phyloP scores from a whole-genome alignment of 2,329 filamentous ascomycete species.

The Aspergillus piperis region DNA sequence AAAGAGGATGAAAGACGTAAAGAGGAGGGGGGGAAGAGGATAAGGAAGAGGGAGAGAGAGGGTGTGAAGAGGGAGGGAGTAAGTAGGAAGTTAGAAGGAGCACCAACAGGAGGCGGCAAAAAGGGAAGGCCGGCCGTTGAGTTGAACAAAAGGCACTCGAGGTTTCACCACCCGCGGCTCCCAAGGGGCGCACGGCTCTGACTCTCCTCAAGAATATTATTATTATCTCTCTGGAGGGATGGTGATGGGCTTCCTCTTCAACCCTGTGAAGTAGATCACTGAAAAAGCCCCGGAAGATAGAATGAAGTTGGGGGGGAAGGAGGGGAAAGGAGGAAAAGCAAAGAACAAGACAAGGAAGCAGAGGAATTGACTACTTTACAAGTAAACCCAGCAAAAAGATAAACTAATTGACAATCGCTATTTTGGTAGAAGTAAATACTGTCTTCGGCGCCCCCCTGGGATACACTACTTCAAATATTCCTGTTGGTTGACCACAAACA shows the following conservation, averaged over 20 bases:
- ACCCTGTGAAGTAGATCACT: too few species aligned
- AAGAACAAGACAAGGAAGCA: too few species aligned
- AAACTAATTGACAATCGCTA: too few species aligned
- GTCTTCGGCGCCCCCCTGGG: neutral
- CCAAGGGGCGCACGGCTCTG: neutral
- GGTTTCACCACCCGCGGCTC: constrained; percentile 5
- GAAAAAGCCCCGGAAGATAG: too few species aligned
- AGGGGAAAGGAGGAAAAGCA: too few species aligned
- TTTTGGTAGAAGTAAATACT: neutral
- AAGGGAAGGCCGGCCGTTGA: neutral
- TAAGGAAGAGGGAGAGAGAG: constrained; percentile 13
- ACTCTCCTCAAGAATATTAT: neutral
- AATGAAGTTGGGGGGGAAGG: too few species aligned
- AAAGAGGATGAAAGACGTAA: constrained; percentile 14
- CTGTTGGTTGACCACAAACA: neutral
- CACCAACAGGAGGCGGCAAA: constrained; percentile 17
- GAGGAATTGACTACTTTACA: too few species aligned
- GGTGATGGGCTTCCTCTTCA: too few species aligned
- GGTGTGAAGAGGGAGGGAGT: constrained; percentile 12
- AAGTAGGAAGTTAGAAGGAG: constrained; percentile 9
- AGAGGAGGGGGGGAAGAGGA: constrained; percentile 11
- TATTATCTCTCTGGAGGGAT: too few species aligned
- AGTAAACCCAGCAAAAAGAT: too few species aligned
- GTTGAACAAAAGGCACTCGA: constrained; percentile 5
- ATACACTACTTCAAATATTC: neutral